Conservation (phyloP, 345 rosid species). For the Arabidopsis thaliana region TAIR10.1 NC_003075.7:8338501-8339000, state of each 20-base stretch:
- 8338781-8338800: conserved; percentile 48
- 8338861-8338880: conserved; percentile 66
- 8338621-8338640: conserved; percentile 68
- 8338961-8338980: conserved; percentile 47
- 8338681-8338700: conserved; percentile 63
- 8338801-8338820: conserved; percentile 73
- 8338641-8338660: conserved; percentile 78
- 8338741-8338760: not conserved
- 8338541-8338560: conserved; percentile 91
- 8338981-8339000: conserved; percentile 61
- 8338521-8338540: conserved; percentile 75
- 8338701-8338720: conserved; percentile 3
- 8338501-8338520: not conserved
- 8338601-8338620: conserved; percentile 71
- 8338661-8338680: conserved; percentile 76
- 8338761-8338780: conserved; percentile 22
- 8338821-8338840: conserved; percentile 70
- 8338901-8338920: conserved; percentile 76
- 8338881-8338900: conserved; percentile 58
- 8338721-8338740: conserved; percentile 1
- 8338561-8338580: conserved; percentile 98
- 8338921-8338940: conserved; percentile 87
- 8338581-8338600: conserved; percentile 93
- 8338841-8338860: conserved; percentile 71
- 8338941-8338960: conserved; percentile 75